Base-by-base conservation (phyloP, 331 rosid genomes). In the Cucumis variabilis region DNA sequence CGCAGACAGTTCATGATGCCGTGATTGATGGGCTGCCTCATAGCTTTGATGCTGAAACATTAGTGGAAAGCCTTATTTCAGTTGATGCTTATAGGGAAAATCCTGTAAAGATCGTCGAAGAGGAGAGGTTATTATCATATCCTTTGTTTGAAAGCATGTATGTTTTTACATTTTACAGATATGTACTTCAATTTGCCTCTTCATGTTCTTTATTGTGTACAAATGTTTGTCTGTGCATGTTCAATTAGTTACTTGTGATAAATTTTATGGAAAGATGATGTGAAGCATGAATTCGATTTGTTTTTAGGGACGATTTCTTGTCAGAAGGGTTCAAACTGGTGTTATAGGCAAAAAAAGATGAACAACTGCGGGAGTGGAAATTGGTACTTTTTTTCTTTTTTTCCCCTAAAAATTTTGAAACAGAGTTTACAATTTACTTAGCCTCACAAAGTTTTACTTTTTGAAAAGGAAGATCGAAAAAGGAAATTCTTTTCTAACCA, bases 231-330 rank as follows among this genome's bases (percentile, higher is more conserved):
- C 27, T 75, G 81, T 74, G 17, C 28, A 13, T 75, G 55, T 75
- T 72, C 78, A 37, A 8, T 9, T 72, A 17, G 25, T 72, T 41
- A 9, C 25, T 30, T 37, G 9, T 72, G 51, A 33, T 72, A 72
- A 72, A 19, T 19, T 72, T 23, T 75, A 44, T 71, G 48, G 76
- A 63, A 87, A 70, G 66, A 86, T 70, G 50, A 91, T 91, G 92
- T 92, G 76, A 66, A 68, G 41, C 55, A 82, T 82, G 85, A 66
- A 27, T 28, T 85, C 19, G 48, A 62, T 11, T 74, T 90, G 83
- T 33, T 79, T 62, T 66, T 89, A 94, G 99, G 96, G 99, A 86
- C 50, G 89, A 89, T 25, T 89, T 89, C 85, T 80, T 89, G 83
- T 89, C 91, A 21, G 71, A 86, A 27, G 89, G 91, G 58, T 89